Evolutionary conservation across 257 asterid species (phyloP), one percentile per base, ranked within the genome.

Genomic region (Paraleonurus japonicus): DNA sequence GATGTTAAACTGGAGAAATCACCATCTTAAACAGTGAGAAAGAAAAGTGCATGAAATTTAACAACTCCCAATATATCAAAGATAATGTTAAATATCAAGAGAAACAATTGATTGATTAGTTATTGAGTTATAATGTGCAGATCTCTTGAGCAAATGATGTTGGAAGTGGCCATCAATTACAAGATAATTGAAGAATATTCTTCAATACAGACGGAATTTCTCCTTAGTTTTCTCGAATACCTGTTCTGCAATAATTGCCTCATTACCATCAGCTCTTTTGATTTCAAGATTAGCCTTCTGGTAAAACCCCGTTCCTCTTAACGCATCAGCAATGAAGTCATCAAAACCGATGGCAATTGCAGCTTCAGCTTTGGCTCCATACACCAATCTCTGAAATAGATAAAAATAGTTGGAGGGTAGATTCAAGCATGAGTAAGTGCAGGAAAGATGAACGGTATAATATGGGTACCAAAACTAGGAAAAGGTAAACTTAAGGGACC

Each of bases 341-440:
- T 95, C 99, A 5, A 95, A 95, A 39, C 98, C 99, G 39, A 95
- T 92, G 67, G 98, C 97, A 27, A 92, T 88, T 23, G 98, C 98
- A 48, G 98, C 98, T 83, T 95, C 99, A 0, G 99, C 99, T 76
- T 95, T 89, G 60, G 97, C 97, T 70, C 99, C 99, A 28, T 95
- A 92, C 19, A 95, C 99, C 83, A 92, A 76, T 76, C 98, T 87
- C 99, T 92, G 90, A 62, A 65, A 23, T 67, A 26, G 20, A 72
- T 5, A 27, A 27, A 30, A 15, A 37, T 0, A 48, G 57, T 48
- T 19, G 4, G 24, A 53, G 27, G 26, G 28, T 43, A 17, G 10
- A 41, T 3, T 50, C 11, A 60, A 32, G 61, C 26, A 48, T 32
- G 58, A 4, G 43, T 22, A 27, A 41, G 62, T n/a, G 32, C 22